phyloP scores from a whole-genome alignment of 2,329 filamentous ascomycete genomes.

The Aspergillus floridensis region DNA sequence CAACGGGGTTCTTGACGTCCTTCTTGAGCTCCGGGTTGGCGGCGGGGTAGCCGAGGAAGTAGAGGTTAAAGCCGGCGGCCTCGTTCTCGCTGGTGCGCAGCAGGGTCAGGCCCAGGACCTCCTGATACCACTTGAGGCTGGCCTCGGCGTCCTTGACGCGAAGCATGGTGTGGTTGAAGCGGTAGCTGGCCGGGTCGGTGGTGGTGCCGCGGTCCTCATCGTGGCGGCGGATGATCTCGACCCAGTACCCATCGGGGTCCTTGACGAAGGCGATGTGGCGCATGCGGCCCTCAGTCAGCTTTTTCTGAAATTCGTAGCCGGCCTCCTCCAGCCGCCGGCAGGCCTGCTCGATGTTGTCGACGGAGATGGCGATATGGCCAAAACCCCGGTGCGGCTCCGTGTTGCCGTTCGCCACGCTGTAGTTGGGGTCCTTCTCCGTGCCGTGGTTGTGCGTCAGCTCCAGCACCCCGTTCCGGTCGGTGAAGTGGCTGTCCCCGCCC shows the following conservation, averaged over 20 bases:
- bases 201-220: slow-evolving; percentile 68
- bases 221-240: slow-evolving; percentile 61
- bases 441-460: slow-evolving; percentile 85
- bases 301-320: slow-evolving; percentile 94
- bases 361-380: slow-evolving; percentile 80
- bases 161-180: slow-evolving; percentile 71
- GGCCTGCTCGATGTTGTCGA: slow-evolving; percentile 82
- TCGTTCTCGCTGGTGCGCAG: slow-evolving; percentile 69
- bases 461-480: slow-evolving; percentile 82
- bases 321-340: slow-evolving; percentile 87
- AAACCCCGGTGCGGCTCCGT: slow-evolving; percentile 80
- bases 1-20: slow-evolving; percentile 54
- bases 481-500: slow-evolving; percentile 67
- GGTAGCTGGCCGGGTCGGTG: slow-evolving; percentile 74
- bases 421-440: slow-evolving; percentile 79
- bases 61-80: slow-evolving; percentile 77
- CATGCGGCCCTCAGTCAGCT: slow-evolving; percentile 84
- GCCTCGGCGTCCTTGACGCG: slow-evolving; percentile 79
- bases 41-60: slow-evolving; percentile 81
- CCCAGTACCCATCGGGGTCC: slow-evolving; percentile 81
- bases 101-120: slow-evolving; percentile 83
- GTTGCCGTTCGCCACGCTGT: slow-evolving; percentile 84
- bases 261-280: slow-evolving; percentile 83
- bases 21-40: slow-evolving; percentile 54
- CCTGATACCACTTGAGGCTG: slow-evolving; percentile 77